phyloP scores from a whole-genome alignment of 73 alveolate species.

The Stentor coeruleus region DNA sequence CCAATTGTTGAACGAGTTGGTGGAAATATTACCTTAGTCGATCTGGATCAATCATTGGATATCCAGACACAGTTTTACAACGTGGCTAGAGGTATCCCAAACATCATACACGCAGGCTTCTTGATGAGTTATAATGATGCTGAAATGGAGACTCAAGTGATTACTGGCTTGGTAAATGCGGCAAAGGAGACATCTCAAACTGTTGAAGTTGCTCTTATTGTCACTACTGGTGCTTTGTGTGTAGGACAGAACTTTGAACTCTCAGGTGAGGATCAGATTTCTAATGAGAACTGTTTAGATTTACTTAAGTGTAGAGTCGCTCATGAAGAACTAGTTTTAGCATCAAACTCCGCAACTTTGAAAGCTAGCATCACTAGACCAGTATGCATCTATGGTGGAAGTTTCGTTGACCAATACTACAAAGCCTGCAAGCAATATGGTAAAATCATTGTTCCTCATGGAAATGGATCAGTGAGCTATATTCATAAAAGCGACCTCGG shows the following conservation, averaged over 20 bases:
- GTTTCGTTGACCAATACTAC: not conserved
- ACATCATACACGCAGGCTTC: not conserved
- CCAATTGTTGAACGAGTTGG: not conserved
- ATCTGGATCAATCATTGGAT: not conserved
- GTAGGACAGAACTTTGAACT: not conserved
- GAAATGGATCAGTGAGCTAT: not conserved
- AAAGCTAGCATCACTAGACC: not conserved
- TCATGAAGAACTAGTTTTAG: not conserved
- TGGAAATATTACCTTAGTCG: not conserved
- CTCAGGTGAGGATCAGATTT: not conserved
- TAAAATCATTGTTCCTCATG: not conserved
- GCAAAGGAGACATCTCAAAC: slow-evolving; percentile 1
- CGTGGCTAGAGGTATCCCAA: not conserved
- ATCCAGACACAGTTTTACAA: not conserved
- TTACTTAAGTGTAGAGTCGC: not conserved
- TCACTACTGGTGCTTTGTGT: not conserved
- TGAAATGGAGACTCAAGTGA: not conserved
- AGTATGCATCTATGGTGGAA: not conserved
- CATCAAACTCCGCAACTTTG: not conserved
- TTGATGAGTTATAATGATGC: not conserved
- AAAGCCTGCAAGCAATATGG: not conserved
- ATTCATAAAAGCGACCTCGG: slow-evolving; percentile 6
- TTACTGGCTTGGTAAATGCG: not conserved
- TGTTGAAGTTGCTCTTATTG: not conserved
- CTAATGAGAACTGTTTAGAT: not conserved